Percentiles rank a stretch among this genome's conserved stretches.
These are phyloP conservation scores for Hypoxylon perforatum DNA, from an alignment of 495 filamentous ascomycete species.

Conservation along the genomic window DNA sequence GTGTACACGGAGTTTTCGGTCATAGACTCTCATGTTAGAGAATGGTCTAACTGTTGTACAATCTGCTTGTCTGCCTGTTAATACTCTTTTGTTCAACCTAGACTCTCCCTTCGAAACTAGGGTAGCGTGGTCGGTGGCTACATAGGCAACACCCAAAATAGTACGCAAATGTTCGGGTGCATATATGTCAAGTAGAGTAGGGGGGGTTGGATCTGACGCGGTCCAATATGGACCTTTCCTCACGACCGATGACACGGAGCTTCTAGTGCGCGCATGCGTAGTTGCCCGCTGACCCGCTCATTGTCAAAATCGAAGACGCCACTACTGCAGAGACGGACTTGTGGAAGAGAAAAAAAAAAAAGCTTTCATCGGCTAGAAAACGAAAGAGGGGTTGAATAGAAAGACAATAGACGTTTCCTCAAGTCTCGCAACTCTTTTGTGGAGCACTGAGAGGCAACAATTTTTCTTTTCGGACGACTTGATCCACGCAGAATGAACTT, in stretches of 20 bases:
- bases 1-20: neutral
- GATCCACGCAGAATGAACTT: slow-evolving; percentile 14
- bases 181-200: neutral
- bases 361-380: slow-evolving; percentile 22
- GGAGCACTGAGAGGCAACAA: slow-evolving; percentile 31
- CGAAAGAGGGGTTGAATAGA: slow-evolving; percentile 32
- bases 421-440: slow-evolving; percentile 20
- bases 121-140: slow-evolving; percentile 4
- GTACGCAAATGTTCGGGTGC: slow-evolving; percentile 13
- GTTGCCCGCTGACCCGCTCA: slow-evolving; percentile 24
- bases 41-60: neutral
- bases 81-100: slow-evolving; percentile 7
- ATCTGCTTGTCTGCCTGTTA: too few relatives aligned
- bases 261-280: slow-evolving; percentile 10
- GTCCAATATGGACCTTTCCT: slow-evolving; percentile 27
- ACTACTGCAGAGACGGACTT: slow-evolving; percentile 38
- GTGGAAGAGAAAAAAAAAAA: slow-evolving; percentile 37
- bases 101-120: neutral
- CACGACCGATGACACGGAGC: slow-evolving; percentile 35
- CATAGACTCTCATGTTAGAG: neutral
- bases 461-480: slow-evolving; percentile 18
- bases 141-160: slow-evolving; percentile 1
- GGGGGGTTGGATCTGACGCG: slow-evolving; percentile 28
- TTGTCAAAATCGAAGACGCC: slow-evolving; percentile 14
- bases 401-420: slow-evolving; percentile 14